A percentile compares a stretch with the other conserved stretches of the same genome.
These are phyloP conservation scores for Hericium erinaceus DNA, from an alignment of 768 basidiomycete genomes.

Conservation along the genomic window DNA sequence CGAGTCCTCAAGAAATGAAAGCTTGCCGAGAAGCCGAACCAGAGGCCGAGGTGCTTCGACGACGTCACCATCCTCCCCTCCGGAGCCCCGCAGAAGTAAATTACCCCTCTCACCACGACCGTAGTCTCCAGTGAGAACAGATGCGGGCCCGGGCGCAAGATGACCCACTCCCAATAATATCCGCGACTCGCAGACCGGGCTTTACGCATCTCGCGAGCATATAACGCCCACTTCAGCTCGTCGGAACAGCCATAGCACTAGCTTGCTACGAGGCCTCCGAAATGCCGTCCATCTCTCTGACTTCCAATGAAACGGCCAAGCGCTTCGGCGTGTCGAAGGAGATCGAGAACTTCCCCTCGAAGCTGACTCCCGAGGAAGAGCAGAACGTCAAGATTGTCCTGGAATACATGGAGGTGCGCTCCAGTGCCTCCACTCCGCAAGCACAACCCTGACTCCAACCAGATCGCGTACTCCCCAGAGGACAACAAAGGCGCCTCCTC, in stretches of 20 bases:
- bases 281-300: neutral
- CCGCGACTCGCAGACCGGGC: neutral
- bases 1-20: no score
- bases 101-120: no score
- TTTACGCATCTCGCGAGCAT: neutral
- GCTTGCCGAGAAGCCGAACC: no score
- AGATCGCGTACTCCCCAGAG: conserved; percentile 14
- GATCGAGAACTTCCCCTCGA: conserved; percentile 10
- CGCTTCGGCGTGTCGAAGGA: neutral
- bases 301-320: neutral
- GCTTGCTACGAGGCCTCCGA: neutral
- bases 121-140: no score
- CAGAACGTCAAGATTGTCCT: conserved; percentile 9
- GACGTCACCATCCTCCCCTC: no score
- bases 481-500: conserved; percentile 11
- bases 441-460: no score
- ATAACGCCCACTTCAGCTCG: neutral
- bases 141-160: no score
- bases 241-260: neutral
- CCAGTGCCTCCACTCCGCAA: neutral
- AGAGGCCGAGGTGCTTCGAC: no score
- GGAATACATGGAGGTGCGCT: conserved; percentile 13
- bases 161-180: neutral
- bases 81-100: no score
- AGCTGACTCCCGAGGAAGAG: conserved; percentile 8